A percentile compares a stretch with the other conserved stretches of the same genome.
phyloP scores from a whole-genome alignment of 768 basidiomycete genomes.

The Leccinum uliginosum region DNA sequence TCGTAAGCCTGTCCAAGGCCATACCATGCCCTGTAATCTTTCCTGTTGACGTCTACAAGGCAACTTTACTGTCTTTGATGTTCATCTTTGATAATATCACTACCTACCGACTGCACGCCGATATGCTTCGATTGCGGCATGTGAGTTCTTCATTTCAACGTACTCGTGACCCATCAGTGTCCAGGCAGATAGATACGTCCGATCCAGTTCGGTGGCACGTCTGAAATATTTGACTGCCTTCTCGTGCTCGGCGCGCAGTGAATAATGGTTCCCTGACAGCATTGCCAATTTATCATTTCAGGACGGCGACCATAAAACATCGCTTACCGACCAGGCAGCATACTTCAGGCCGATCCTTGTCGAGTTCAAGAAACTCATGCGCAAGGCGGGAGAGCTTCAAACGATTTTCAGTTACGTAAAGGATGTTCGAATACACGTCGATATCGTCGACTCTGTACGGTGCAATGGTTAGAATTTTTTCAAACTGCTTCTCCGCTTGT shows the following conservation, averaged over 20 bases:
- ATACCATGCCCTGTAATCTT: slow-evolving; percentile 98
- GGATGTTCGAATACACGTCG: slow-evolving; percentile 93
- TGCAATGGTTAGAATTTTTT: slow-evolving; percentile 72
- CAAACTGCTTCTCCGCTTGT: slow-evolving; percentile 81
- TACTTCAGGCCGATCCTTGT: slow-evolving; percentile 93
- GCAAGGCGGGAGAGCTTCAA: slow-evolving; percentile 88
- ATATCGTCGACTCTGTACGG: slow-evolving; percentile 92
- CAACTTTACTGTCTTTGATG: background rate
- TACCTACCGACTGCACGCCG: slow-evolving; percentile 88
- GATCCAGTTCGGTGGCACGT: slow-evolving; percentile 90
- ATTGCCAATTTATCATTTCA: background rate
- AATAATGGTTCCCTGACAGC: slow-evolving; percentile 89
- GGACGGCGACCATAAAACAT: background rate
- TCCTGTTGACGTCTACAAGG: slow-evolving; percentile 81
- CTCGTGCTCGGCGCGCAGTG: slow-evolving; percentile 87
- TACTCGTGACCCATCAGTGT: slow-evolving; percentile 99
- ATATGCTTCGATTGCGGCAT: slow-evolving; percentile 98
- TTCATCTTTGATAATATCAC: background rate
- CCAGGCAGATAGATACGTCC: slow-evolving; percentile 95
- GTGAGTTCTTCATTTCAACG: slow-evolving; percentile 98
- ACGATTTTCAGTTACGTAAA: slow-evolving; percentile 90
- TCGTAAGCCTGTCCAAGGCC: slow-evolving; percentile 98
- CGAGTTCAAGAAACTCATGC: slow-evolving; percentile 83
- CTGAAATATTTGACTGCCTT: slow-evolving; percentile 95
- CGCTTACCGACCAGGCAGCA: slow-evolving; percentile 89